These are phyloP conservation scores for Ophiognomonia clavigignenti-juglandacearum DNA, from an alignment of 2,329 filamentous ascomycete genomes.

Conservation along the genomic window DNA sequence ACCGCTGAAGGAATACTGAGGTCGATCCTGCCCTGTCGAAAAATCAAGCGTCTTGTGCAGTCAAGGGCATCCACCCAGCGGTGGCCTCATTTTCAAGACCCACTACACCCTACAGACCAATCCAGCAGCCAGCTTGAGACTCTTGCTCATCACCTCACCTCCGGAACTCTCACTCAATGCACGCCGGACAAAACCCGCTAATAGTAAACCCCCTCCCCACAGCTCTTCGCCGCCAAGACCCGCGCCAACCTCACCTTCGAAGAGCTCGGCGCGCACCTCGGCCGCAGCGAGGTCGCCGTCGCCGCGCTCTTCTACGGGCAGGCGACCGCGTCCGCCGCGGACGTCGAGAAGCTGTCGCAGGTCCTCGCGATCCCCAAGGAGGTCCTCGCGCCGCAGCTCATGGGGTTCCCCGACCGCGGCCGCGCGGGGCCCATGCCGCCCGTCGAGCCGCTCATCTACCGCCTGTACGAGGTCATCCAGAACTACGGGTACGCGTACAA, in stretches of 20 bases:
- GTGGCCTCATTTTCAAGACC: too few species aligned
- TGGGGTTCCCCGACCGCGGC: constrained; percentile 76
- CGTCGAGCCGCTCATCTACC: constrained; percentile 81
- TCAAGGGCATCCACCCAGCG: too few species aligned
- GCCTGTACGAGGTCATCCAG: constrained; percentile 90
- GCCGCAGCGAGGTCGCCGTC: constrained; percentile 76
- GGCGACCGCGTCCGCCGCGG: constrained; percentile 44
- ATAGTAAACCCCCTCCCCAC: not conserved
- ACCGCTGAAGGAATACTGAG: too few species aligned
- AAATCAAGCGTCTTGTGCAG: too few species aligned
- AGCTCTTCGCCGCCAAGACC: constrained; percentile 77
- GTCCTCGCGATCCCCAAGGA: constrained; percentile 46
- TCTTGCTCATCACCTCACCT: not conserved
- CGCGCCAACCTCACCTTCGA: constrained; percentile 72
- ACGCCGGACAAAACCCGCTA: not conserved
- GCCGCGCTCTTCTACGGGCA: constrained; percentile 88
- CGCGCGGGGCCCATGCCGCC: constrained; percentile 77
- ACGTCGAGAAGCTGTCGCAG: constrained; percentile 55
- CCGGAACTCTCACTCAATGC: not conserved
- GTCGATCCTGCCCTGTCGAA: too few species aligned
- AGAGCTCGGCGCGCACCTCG: constrained; percentile 66
- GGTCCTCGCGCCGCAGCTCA: constrained; percentile 56
- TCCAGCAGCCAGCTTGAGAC: too few species aligned
- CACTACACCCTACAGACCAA: too few species aligned
- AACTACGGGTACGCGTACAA: constrained; percentile 98